Evolutionary conservation across 192 early-diverging fungal species (phyloP), one percentile per base, ranked within the genome.

Genomic region (Gaertneriomyces semiglobifer): DNA sequence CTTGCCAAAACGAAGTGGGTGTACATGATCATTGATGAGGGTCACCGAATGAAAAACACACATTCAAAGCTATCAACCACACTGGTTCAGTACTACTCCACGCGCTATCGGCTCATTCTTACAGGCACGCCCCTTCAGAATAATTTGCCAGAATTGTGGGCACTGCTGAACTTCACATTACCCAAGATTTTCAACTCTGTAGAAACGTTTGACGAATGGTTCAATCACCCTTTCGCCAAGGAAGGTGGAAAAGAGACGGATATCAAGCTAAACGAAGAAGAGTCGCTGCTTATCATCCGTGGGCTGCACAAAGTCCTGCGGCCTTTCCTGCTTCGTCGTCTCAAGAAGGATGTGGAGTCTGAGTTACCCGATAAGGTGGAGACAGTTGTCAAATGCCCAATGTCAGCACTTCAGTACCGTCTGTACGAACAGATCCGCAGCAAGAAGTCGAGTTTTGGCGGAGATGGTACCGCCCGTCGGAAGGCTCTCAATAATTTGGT

Each of bases 121-220:
- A 99, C 97, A 0, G 97, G 95, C 58, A 99, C 97, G 10, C 97
- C 97, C n/a, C 74, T 99, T 60, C 96, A 93, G 84, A 99, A 99
- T 82, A 97, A 99, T 67, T 80, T 99, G 9, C 93, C 93, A 4
- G 95, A 99, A 70, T 72, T 99, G 70, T 98, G 95, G 95, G 89
- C 94, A 4, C 67, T 99, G 56, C 80, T 99, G 18, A 99, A 98
- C 70, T 98, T 99, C 80, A 86, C 98, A 41, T 73, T 98, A 44
- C 97, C 97, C 11, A 91, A 87, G 54, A 93, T 99, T 47, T 99
- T 99, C 78, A 92, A 96, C 70, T 93, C 91, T 66, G 92, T 92
- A 0, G 91, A 97, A 73, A 91, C 88, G 45, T 99, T 99, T 78
- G 97, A 98, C 72, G 95, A 99, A 69, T 99, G 95, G 95, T 99